Conservation (phyloP, 345 rosid genomes). For the Eucalyptus polyanthemos region DNA sequence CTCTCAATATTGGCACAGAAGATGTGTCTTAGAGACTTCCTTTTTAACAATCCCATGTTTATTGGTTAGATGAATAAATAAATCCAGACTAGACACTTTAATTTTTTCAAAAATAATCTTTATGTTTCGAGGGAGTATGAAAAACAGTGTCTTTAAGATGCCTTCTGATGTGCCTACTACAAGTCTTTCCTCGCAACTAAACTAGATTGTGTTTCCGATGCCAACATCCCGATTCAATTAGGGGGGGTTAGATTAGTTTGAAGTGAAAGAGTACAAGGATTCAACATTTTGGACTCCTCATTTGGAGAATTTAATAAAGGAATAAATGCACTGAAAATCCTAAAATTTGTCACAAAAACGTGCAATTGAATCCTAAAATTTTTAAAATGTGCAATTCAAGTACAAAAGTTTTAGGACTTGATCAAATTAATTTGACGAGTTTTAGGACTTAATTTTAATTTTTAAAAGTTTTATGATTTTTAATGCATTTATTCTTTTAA, state of each 20-base stretch:
- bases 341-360: fast-evolving
- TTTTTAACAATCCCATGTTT: not conserved
- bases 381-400: fast-evolving
- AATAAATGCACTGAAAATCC: no score
- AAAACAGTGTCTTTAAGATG: not conserved
- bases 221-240: not conserved
- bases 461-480: no score
- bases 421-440: no score
- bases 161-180: not conserved
- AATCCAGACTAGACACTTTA: not conserved
- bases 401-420: no score
- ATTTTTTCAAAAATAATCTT: no score
- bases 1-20: not conserved
- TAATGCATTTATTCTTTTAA: fast-evolving
- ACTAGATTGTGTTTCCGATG: no score
- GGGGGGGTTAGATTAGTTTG: not conserved
- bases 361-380: no score
- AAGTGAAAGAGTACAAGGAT: fast-evolving
- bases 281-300: fast-evolving
- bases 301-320: no score
- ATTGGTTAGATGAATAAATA: no score
- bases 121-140: not conserved
- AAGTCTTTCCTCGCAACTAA: not conserved
- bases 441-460: fast-evolving
- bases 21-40: not conserved